Evolutionary conservation across 2,329 filamentous ascomycete species (phyloP).

Genomic region (Apiospora rasikravindrae): DNA sequence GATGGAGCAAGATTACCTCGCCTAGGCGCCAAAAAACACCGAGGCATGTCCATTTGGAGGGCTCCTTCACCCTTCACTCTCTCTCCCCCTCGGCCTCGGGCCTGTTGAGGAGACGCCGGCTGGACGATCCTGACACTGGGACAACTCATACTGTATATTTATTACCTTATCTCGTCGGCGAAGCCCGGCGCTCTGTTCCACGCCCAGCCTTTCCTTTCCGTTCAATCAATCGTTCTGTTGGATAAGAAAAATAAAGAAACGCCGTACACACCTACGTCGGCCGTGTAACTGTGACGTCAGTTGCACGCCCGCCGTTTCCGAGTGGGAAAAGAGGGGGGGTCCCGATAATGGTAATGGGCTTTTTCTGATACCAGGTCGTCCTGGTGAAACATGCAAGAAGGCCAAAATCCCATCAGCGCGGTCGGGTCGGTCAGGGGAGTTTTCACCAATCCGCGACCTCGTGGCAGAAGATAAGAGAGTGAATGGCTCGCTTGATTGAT

Average conservation of each 20-base stretch:
- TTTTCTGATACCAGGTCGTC: background rate
- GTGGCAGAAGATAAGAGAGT: slow-evolving; percentile 3
- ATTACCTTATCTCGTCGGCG: background rate
- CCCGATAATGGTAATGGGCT: background rate
- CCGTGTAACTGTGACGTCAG: slow-evolving; percentile 6
- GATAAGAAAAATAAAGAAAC: background rate
- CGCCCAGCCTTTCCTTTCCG: background rate
- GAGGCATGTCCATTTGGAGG: background rate
- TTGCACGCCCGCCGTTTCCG: slow-evolving; percentile 3
- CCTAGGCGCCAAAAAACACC: background rate
- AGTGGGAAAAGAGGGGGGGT: background rate
- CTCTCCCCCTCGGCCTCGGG: background rate
- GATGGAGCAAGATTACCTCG: slow-evolving; percentile 1
- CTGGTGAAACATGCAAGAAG: slow-evolving; percentile 6
- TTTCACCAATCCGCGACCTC: slow-evolving; percentile 5
- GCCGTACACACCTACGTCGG: background rate
- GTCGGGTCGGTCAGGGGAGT: background rate
- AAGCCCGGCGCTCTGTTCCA: background rate
- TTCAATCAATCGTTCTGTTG: background rate
- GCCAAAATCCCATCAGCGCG: background rate
- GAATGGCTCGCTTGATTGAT: slow-evolving; percentile 4
- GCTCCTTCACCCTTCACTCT: background rate
- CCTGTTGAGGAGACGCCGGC: slow-evolving; percentile 6
- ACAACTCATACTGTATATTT: slow-evolving; percentile 7
- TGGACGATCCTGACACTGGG: background rate